These are phyloP conservation scores for Neofusicoccum sp. DNA, from an alignment of 2,329 filamentous ascomycete species.

Conservation along the genomic window DNA sequence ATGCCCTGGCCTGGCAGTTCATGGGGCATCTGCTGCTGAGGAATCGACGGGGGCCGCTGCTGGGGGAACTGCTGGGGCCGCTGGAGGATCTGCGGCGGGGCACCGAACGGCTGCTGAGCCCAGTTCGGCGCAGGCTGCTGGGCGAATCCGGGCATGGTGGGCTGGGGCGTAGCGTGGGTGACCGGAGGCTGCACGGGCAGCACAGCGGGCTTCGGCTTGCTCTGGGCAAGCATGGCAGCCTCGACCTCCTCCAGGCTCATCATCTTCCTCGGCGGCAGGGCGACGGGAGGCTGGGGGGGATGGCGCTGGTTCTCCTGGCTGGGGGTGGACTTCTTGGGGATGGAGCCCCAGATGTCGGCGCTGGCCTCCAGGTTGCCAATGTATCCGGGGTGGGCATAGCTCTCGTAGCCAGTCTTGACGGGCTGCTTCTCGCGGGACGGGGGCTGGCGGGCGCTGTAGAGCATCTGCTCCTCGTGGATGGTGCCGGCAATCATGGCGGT, in stretches of 20 bases:
- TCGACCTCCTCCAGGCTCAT: constrained; percentile 98
- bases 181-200: constrained; percentile 31
- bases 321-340: constrained; percentile 55
- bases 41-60: constrained; percentile 40
- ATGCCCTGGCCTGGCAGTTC: constrained; percentile 43
- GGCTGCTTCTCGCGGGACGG: constrained; percentile 57
- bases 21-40: constrained; percentile 42
- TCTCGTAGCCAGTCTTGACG: constrained; percentile 81
- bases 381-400: constrained; percentile 79
- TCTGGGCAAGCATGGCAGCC: constrained; percentile 78
- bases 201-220: constrained; percentile 49
- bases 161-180: constrained; percentile 16
- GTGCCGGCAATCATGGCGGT: constrained; percentile 84
- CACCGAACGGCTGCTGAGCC: constrained; percentile 29
- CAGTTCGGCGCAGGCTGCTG: constrained; percentile 22
- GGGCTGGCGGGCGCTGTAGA: constrained; percentile 74
- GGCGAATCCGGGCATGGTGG: constrained; percentile 19
- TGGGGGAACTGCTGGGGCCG: constrained; percentile 43
- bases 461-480: constrained; percentile 86
- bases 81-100: constrained; percentile 48
- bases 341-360: constrained; percentile 85
- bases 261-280: constrained; percentile 63
- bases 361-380: constrained; percentile 90
- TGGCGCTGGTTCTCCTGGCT: constrained; percentile 26
- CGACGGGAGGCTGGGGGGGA: constrained; percentile 31